Conservation (phyloP, 148 eudicot species). For the Selenicereus undatus region DNA sequence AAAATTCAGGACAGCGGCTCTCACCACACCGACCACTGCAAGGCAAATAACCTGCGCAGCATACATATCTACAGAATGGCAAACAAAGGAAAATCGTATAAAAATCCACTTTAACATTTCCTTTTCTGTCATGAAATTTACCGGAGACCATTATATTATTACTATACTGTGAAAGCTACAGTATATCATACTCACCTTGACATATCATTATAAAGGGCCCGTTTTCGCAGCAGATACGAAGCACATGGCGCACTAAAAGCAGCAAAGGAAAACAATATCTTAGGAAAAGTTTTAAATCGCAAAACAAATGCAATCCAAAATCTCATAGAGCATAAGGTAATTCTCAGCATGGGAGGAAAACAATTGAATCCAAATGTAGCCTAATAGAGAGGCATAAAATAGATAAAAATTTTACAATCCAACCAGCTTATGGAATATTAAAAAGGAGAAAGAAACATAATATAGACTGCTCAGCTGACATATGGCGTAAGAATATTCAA, state of each 20-base stretch:
- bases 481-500: too few species aligned
- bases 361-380: not conserved
- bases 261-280: not conserved
- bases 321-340: not conserved
- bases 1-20: constrained; percentile 83
- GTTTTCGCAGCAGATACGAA: constrained; percentile 84
- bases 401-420: not conserved
- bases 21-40: constrained; percentile 99
- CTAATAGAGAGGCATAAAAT: not conserved
- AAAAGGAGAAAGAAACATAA: not conserved
- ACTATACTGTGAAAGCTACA: not conserved
- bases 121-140: not conserved
- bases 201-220: constrained; percentile 92
- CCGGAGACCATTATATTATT: not conserved
- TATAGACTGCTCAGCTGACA: too few species aligned
- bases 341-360: too few species aligned
- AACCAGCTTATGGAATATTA: not conserved
- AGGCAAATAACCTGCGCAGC: constrained; percentile 96
- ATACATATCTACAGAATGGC: constrained; percentile 53
- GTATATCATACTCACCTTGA: constrained; percentile 47
- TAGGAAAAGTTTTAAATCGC: not conserved
- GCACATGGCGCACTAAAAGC: constrained; percentile 74
- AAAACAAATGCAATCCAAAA: too few species aligned
- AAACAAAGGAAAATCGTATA: constrained; percentile 16
- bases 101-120: not conserved